phyloP scores from a whole-genome alignment of 352 stramenopile species.

The Globisporangium viniferum region DNA sequence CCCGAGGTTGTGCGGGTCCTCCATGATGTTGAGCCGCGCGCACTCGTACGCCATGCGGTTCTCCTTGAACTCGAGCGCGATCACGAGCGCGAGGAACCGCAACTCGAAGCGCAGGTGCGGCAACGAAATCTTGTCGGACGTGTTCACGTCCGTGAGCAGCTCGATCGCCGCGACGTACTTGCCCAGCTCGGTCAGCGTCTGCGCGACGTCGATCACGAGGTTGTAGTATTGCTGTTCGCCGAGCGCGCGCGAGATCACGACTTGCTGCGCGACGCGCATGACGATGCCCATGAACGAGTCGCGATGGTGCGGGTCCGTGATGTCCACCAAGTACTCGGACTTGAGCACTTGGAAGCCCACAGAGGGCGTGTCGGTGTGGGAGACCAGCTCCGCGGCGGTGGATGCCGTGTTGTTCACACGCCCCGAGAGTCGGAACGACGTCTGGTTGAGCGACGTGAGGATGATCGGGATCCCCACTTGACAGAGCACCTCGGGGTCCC shows the following conservation, averaged over 20 bases:
- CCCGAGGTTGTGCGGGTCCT: conserved; percentile 73
- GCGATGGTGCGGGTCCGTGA: conserved; percentile 61
- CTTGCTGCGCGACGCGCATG: conserved; percentile 79
- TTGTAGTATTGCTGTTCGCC: conserved; percentile 74
- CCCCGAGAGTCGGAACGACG: conserved; percentile 64
- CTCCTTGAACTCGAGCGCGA: conserved; percentile 82
- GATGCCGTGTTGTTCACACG: conserved; percentile 57
- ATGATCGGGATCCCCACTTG: conserved; percentile 85
- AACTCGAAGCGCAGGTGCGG: conserved; percentile 73
- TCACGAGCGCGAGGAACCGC: conserved; percentile 79
- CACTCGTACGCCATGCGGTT: conserved; percentile 88
- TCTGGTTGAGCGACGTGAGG: conserved; percentile 77
- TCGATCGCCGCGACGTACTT: conserved; percentile 86
- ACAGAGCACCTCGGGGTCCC: conserved; percentile 71
- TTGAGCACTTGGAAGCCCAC: conserved; percentile 79
- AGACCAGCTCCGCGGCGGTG: conserved; percentile 52
- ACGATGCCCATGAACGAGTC: conserved; percentile 86
- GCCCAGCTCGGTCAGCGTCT: conserved; percentile 73
- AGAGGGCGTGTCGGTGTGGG: conserved; percentile 54
- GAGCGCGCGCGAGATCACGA: conserved; percentile 73
- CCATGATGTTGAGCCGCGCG: conserved; percentile 82
- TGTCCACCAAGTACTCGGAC: conserved; percentile 81
- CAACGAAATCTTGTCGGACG: conserved; percentile 78
- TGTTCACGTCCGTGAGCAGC: conserved; percentile 84
- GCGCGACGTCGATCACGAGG: conserved; percentile 74